phyloP scores from a whole-genome alignment of 2,329 filamentous ascomycete genomes.

The Trichoderma aggressivum region DNA sequence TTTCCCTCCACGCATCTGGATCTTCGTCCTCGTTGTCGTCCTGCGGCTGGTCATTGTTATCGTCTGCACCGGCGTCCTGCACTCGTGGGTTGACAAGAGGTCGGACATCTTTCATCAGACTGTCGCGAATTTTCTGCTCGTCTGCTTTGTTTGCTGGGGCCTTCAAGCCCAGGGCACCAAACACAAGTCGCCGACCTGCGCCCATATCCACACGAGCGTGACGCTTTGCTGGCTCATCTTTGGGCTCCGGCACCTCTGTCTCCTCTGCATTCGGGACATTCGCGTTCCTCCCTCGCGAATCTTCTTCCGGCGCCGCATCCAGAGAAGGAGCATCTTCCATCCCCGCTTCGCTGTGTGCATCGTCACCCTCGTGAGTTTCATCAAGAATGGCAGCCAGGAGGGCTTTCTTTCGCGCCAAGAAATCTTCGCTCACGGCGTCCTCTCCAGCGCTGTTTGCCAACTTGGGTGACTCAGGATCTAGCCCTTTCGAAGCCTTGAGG shows the following conservation, averaged over 20 bases:
- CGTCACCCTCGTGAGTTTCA: conserved; percentile 13
- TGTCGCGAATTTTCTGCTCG: conserved; percentile 58
- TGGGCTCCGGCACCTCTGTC: background rate
- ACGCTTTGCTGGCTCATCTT: conserved; percentile 15
- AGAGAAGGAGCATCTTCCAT: background rate
- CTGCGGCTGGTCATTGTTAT: background rate
- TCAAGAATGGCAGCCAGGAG: conserved; percentile 33
- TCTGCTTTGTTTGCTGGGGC: conserved; percentile 67
- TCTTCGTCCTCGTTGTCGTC: conserved; percentile 35
- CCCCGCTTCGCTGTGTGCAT: background rate
- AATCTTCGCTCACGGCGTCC: conserved; percentile 25
- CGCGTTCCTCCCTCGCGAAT: background rate
- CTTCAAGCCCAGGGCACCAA: conserved; percentile 68
- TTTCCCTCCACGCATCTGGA: conserved; percentile 67
- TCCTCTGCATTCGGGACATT: background rate
- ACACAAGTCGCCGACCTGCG: conserved; percentile 65
- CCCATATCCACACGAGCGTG: conserved; percentile 43
- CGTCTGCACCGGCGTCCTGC: conserved; percentile 12
- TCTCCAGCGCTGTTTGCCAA: conserved; percentile 13
- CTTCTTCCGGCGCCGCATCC: background rate
- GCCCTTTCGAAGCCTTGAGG: conserved; percentile 28
- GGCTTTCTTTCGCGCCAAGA: conserved; percentile 40
- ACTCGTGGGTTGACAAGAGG: conserved; percentile 38
- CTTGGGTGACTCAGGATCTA: conserved; percentile 21
- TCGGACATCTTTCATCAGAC: conserved; percentile 54